These are phyloP conservation scores for Fusarium penzigii DNA, from an alignment of 2,329 filamentous ascomycete species.

Conservation along the genomic window DNA sequence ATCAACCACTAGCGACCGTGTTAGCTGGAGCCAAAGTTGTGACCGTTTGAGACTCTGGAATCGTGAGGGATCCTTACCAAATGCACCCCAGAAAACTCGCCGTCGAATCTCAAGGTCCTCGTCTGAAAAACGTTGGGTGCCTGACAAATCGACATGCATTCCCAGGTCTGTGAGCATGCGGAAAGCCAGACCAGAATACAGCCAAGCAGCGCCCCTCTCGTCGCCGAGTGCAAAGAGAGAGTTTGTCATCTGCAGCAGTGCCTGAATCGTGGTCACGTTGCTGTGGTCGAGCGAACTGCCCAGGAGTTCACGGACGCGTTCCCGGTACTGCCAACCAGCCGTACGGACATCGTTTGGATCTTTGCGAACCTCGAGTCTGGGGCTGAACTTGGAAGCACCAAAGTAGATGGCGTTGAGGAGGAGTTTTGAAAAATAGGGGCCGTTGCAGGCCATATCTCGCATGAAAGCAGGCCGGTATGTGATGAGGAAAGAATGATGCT, in stretches of 20 bases:
- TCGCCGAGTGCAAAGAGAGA: slow-evolving; percentile 52
- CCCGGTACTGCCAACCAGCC: slow-evolving; percentile 49
- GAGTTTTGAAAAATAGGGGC: slow-evolving; percentile 58
- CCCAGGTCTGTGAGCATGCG: slow-evolving; percentile 46
- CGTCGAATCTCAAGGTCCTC: slow-evolving; percentile 21
- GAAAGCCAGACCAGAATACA: slow-evolving; percentile 51
- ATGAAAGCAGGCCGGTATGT: slow-evolving; percentile 57
- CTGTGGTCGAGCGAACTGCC: slow-evolving; percentile 47
- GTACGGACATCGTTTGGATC: slow-evolving; percentile 47
- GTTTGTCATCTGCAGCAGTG: slow-evolving; percentile 52
- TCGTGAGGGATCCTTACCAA: slow-evolving; percentile 18
- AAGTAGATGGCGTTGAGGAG: slow-evolving; percentile 56
- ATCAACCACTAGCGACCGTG: slow-evolving; percentile 30
- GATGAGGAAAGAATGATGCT: slow-evolving; percentile 46
- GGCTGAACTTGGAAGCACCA: slow-evolving; percentile 44
- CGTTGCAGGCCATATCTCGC: slow-evolving; percentile 52
- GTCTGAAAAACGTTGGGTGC: background rate
- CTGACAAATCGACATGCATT: slow-evolving; percentile 35
- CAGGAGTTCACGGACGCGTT: slow-evolving; percentile 48
- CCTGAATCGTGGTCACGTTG: slow-evolving; percentile 56
- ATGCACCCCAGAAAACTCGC: slow-evolving; percentile 25
- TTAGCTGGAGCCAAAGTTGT: background rate
- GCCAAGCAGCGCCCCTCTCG: slow-evolving; percentile 54
- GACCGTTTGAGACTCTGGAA: background rate
- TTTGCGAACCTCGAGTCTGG: slow-evolving; percentile 45